Percentiles rank a stretch among this genome's conserved stretches.
Conservation (phyloP, 2,329 filamentous ascomycete genomes). For the Didymellaceae sp. region DNA sequence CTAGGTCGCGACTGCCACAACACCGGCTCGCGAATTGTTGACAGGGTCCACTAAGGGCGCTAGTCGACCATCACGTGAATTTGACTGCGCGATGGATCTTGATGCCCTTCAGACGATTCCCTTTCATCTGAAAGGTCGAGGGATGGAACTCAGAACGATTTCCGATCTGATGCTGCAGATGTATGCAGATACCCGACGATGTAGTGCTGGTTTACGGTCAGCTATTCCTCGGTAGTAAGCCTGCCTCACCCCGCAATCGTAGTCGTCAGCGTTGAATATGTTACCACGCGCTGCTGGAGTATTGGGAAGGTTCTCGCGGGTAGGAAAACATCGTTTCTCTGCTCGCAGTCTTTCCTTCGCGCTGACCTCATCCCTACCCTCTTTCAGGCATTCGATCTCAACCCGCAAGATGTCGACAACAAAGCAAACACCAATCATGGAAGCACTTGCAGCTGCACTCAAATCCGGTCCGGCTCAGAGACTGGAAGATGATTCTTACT, state of each 20-base stretch:
- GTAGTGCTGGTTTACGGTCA: background rate
- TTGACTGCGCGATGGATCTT: background rate
- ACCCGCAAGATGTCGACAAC: constrained; percentile 2
- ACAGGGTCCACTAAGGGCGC: constrained; percentile 26
- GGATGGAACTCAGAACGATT: no score
- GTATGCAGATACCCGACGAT: background rate
- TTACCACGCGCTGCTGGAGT: no score
- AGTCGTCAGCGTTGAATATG: background rate
- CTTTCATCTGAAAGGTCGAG: background rate
- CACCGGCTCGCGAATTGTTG: constrained; percentile 33
- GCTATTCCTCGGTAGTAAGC: background rate
- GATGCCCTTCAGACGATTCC: background rate
- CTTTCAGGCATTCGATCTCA: background rate
- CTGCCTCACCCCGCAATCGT: background rate
- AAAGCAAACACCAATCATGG: constrained; percentile 20
- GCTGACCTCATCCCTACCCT: background rate
- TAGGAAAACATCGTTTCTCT: background rate
- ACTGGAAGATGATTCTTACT: constrained; percentile 21
- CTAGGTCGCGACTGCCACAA: constrained; percentile 41
- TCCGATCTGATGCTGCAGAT: background rate
- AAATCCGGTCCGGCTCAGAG: constrained; percentile 23
- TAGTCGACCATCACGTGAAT: constrained; percentile 35
- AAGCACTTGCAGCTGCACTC: constrained; percentile 21
- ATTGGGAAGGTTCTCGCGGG: no score
- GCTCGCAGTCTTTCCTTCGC: no score